Base-by-base conservation (phyloP, 2,329 filamentous ascomycete species). In the Domatiomyces globalis region DNA sequence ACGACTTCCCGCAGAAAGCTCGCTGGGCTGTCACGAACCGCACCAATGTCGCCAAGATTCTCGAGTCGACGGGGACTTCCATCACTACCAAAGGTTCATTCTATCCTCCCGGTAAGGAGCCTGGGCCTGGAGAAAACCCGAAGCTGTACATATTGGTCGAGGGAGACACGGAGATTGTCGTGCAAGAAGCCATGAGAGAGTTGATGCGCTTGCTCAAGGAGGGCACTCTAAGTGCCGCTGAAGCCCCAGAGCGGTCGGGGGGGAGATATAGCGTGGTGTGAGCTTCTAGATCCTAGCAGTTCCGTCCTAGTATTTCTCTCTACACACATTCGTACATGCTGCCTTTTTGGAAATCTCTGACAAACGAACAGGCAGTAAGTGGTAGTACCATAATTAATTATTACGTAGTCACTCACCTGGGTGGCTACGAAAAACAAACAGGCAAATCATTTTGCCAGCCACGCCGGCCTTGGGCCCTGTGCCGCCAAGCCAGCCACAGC, bases 61-160 rank as follows among this genome's bases (percentile, higher is more conserved):
- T 98, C 58, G 92, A 98, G 64, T 80, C 86, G 8, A 95, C 90
- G 0, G 90, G 88, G 43, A 94, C 89, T 1, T 95, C 87, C 5
- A 98, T 98, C 66, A 98, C 92, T 0, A 95, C 88, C 45, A 98
- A 98, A 73, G 92, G 92, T 59, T 92, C 78, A 55, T 96, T 87
- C 67, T 96, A 96, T 62, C 68, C 83, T 1, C 63, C 80, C 1
- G 89, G 88, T 58, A 94, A 94, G 66, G 83, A 87, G 58, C 87
- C 87, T 1, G 79, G 76, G 6, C 67, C 83, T 0, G 81, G 79
- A 36, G 84, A 83, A 50, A 82, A 88, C 60, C 85, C 92, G n/a
- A 96, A 96, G 73, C 73, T 98, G 61, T 98, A 96, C 66, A 95
- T 98, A 62, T 77, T 98, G 54, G 94, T 98, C 52, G 92, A 98